phyloP scores from a whole-genome alignment of 1,284 basidiomycete species.

The Austroboletus rostrupii region DNA sequence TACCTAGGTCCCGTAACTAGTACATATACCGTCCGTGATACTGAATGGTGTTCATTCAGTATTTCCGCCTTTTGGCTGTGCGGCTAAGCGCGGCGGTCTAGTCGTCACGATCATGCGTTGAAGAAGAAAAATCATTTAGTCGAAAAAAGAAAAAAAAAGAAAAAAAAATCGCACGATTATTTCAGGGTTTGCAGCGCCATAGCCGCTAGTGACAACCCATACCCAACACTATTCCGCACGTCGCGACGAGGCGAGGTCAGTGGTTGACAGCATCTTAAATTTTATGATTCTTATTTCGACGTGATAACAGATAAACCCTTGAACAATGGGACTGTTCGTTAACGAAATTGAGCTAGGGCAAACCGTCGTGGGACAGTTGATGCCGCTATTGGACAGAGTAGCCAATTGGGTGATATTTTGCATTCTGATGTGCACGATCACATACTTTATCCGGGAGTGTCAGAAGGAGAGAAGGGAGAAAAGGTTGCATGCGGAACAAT shows the following conservation, averaged over 20 bases:
- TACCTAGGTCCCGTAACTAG: too few species aligned
- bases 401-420: slow-evolving; percentile 8
- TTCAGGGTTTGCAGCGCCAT: too few species aligned
- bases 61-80: too few species aligned
- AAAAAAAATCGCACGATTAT: too few species aligned
- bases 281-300: too few species aligned
- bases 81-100: too few species aligned
- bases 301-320: background rate
- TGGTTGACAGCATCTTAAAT: background rate
- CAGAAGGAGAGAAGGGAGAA: slow-evolving; percentile 23
- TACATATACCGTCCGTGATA: too few species aligned
- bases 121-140: too few species aligned
- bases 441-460: slow-evolving; percentile 14
- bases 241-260: background rate
- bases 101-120: too few species aligned
- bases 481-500: slow-evolving; percentile 17
- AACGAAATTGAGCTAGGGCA: slow-evolving; percentile 19
- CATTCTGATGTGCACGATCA: slow-evolving; percentile 17
- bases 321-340: slow-evolving; percentile 20
- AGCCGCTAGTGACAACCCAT: background rate
- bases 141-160: too few species aligned
- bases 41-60: too few species aligned
- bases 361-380: slow-evolving; percentile 9
- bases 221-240: background rate
- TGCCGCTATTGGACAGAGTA: slow-evolving; percentile 16